phyloP scores from a whole-genome alignment of 306 rosid genomes.

The Ochetophila trinervis region DNA sequence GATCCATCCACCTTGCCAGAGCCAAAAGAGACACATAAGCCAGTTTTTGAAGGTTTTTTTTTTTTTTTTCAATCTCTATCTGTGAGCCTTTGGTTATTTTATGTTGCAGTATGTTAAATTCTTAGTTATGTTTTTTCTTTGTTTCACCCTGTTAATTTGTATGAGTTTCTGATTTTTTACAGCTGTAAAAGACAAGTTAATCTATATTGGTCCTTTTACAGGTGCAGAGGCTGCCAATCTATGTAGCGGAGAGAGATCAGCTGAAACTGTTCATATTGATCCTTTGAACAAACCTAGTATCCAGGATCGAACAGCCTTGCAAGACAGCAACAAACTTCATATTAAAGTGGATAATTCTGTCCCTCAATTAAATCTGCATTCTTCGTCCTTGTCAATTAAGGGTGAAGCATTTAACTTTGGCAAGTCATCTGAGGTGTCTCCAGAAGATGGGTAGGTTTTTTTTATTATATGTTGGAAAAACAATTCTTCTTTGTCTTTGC shows the following conservation, averaged over 20 bases:
- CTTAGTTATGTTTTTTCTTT: not conserved
- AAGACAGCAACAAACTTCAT: conserved; percentile 10
- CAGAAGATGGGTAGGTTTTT: conserved; percentile 53
- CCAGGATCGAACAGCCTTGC: conserved; percentile 27
- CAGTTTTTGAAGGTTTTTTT: conserved; percentile 55
- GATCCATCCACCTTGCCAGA: conserved; percentile 35
- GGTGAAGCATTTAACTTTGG: conserved; percentile 22
- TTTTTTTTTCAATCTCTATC: conserved; percentile 11
- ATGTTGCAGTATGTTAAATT: not conserved
- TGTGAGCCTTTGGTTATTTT: not conserved
- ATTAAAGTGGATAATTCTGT: conserved; percentile 26
- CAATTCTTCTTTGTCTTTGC: not conserved
- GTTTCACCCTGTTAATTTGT: conserved; percentile 10
- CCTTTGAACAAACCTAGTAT: conserved; percentile 22
- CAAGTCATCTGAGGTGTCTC: conserved; percentile 27
- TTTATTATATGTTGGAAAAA: conserved; percentile 14
- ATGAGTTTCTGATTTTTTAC: conserved; percentile 6
- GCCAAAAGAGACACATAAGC: conserved; percentile 30
- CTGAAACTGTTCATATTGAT: conserved; percentile 28
- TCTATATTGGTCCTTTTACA: conserved; percentile 7
- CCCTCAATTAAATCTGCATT: conserved; percentile 16
- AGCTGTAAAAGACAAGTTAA: conserved; percentile 26
- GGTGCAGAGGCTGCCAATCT: conserved; percentile 17
- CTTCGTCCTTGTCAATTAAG: conserved; percentile 23
- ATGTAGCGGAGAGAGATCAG: conserved; percentile 34